Base-by-base conservation (phyloP, 257 asterid genomes). In the Cordia subcordata region DNA sequence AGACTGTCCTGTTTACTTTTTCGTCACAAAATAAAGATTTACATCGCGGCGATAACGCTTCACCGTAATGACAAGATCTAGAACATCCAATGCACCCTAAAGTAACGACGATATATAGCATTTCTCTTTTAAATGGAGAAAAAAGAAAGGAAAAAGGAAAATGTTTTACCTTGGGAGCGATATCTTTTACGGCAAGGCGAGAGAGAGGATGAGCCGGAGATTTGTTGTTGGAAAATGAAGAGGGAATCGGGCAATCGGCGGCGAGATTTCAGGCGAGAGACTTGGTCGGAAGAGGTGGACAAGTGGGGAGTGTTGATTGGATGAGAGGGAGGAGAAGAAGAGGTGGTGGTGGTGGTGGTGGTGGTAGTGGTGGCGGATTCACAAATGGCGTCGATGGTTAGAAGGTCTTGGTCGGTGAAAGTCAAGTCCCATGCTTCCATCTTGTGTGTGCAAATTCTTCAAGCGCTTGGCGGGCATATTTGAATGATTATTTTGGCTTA, bases 211-310 rank as follows among this genome's bases (percentile, higher is more conserved):
- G 73, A 61, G 50, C 61, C 50, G 68, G n/a, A n/a, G n/a, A n/a
- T n/a, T n/a, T n/a, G n/a, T n/a, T n/a, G n/a, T n/a, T n/a, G n/a
- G n/a, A n/a, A n/a, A n/a, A n/a, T n/a, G n/a, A 83, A 83, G n/a
- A 90, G 82, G 1, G 96, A 85, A 22, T 73, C 83, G 13, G 96
- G 98, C 75, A 90, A 75, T 51, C 82, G 82, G 42, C 95, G 95
- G 68, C 87, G 85, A 40, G 27, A 46, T 51, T 56, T 67, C 55
- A 74, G 77, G 23, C 70, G 69, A 8, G 65, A 65, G 13, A 39
- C 68, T 13, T 13, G 58, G 62, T 33, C 68, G 50, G 66, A 56
- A 8, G n/a, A 65, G 52, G 39, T 60, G 46, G 58, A 52, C 35
- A 49, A 49, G 40, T 45, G 57, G 64, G 75, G 77, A 77, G 78